Evolutionary conservation across 352 stramenopile species (phyloP), one percentile per base, ranked within the genome.

Genomic region (Phytophthora ohioensis): DNA sequence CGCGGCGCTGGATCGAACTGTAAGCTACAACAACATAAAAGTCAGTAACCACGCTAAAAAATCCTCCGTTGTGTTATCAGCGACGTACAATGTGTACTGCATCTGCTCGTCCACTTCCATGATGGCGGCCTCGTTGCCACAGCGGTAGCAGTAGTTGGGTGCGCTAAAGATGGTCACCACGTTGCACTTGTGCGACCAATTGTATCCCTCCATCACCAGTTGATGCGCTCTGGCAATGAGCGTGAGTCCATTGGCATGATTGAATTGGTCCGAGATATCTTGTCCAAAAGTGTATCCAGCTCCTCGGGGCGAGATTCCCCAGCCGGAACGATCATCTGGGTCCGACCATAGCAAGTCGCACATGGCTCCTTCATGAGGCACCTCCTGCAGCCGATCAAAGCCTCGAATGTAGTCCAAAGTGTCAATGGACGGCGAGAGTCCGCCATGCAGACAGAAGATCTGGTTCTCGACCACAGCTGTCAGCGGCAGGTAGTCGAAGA

Each of bases 371-470:
- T 87, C 92, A 68, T 98, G 91, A 0, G 94, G 93, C 17, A 98
- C 80, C 47, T 96, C 90, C 32, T 88, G 93, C 15, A 97, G 93
- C 53, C 97, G 90, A 9, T 98, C 82, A 52, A 99, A 97, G 4
- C 95, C 86, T 61, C 98, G 98, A 75, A 99, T 98, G 80, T 99
- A 97, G 61, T 92, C 81, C 56, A 92, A 72, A 88, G 80, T 94
- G 87, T 68, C 88, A 48, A 99, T 87, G 66, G 99, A 97, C 3
- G 98, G 98, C 58, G 91, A 99, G 17, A 99, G 77, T 7, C 96
- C 96, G 35, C 98, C 98, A 76, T 99, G 98, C 81, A 99, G 99
- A 80, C 98, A 99, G 69, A 99, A 98, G 69, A 99, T 99, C 80
- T 99, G 99, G 69, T 99, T 98, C 70, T 99, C 98, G 49, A 99